These are phyloP conservation scores for Pichia kluyveri DNA, from an alignment of 805 yeast species.

Conservation along the genomic window DNA sequence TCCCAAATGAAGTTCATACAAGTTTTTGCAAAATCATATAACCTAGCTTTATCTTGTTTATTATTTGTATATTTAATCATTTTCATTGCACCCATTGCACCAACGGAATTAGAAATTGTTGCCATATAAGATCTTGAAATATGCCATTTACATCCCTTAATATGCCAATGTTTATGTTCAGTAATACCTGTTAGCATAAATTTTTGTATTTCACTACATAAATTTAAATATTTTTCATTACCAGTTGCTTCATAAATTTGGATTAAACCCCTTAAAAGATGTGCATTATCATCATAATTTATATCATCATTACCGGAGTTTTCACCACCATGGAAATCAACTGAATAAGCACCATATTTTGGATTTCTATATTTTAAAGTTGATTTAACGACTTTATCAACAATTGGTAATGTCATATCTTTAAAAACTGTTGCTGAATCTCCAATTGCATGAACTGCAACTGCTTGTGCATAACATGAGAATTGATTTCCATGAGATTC, in stretches of 20 bases:
- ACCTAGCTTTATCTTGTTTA: constrained; percentile 29
- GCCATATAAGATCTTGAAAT: constrained; percentile 48
- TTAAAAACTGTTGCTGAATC: constrained; percentile 53
- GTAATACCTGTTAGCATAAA: constrained; percentile 63
- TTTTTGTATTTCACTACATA: constrained; percentile 48
- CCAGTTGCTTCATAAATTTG: constrained; percentile 63
- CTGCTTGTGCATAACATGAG: constrained; percentile 62
- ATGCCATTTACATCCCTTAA: constrained; percentile 67
- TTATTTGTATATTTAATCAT: constrained; percentile 44
- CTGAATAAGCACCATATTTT: constrained; percentile 49
- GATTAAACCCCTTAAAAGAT: constrained; percentile 54
- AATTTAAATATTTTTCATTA: constrained; percentile 41
- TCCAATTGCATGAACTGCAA: constrained; percentile 56
- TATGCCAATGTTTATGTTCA: constrained; percentile 30
- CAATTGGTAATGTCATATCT: constrained; percentile 41
- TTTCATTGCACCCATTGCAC: constrained; percentile 58
- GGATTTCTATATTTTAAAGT: constrained; percentile 44
- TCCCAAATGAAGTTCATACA: constrained; percentile 51
- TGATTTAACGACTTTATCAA: constrained; percentile 42
- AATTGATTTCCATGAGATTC: constrained; percentile 45
- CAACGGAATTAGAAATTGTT: constrained; percentile 44
- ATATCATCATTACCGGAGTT: constrained; percentile 50
- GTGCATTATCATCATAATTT: constrained; percentile 71
- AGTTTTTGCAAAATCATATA: constrained; percentile 49
- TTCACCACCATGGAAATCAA: constrained; percentile 22